These are phyloP conservation scores for Cyclanthera cordifolia DNA, from an alignment of 306 rosid genomes.

Conservation along the genomic window DNA sequence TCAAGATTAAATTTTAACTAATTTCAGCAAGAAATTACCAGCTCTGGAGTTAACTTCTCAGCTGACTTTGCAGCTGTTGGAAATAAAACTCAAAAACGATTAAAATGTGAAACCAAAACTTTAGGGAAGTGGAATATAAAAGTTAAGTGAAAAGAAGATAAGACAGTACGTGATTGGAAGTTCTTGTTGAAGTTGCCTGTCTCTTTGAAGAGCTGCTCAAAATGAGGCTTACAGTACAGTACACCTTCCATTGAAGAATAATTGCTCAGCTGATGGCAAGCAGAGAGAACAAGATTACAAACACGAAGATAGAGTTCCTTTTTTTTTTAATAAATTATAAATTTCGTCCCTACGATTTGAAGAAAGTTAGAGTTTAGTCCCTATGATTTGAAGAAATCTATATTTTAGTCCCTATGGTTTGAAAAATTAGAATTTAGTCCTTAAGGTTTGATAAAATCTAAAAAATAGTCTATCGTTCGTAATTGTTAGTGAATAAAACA, in stretches of 20 bases:
- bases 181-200: slow-evolving; percentile 69
- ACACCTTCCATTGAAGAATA: slow-evolving; percentile 97
- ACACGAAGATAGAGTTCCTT: not conserved
- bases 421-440: too few relatives aligned
- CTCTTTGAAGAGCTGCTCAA: slow-evolving; percentile 94
- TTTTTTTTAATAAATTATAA: too few relatives aligned
- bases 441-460: too few relatives aligned
- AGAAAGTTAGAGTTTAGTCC: too few relatives aligned
- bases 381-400: too few relatives aligned
- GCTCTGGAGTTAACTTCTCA: slow-evolving; percentile 63
- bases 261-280: slow-evolving; percentile 63
- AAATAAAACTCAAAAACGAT: slow-evolving; percentile 29
- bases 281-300: not conserved
- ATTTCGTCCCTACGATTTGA: too few relatives aligned
- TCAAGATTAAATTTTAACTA: not conserved
- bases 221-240: slow-evolving; percentile 14
- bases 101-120: slow-evolving; percentile 16
- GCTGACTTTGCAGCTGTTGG: slow-evolving; percentile 76
- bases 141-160: not conserved
- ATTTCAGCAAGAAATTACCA: slow-evolving; percentile 39
- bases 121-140: slow-evolving; percentile 11
- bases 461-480: too few relatives aligned
- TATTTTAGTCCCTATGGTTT: too few relatives aligned
- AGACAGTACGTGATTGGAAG: slow-evolving; percentile 66
- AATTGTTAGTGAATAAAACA: too few relatives aligned